phyloP scores from a whole-genome alignment of 805 yeast species.

The Wickerhamomyces subpelliculosus region DNA sequence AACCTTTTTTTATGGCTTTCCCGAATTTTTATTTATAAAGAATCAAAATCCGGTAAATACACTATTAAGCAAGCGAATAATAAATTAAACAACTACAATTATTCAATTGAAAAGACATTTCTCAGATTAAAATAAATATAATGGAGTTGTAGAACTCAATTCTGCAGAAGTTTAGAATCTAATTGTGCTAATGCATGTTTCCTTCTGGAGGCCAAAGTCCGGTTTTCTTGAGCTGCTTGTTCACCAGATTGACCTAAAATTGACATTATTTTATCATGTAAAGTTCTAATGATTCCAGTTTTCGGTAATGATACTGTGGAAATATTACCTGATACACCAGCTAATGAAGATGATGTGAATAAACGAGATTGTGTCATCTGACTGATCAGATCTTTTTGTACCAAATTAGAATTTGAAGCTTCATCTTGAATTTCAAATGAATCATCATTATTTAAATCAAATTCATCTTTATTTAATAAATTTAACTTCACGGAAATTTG shows the following conservation, averaged over 20 bases:
- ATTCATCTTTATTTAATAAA: constrained; percentile 18
- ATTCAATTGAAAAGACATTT: too few species aligned
- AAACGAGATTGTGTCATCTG: constrained; percentile 28
- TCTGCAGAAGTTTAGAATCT: background rate
- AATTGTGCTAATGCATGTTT: background rate
- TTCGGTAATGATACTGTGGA: constrained; percentile 23
- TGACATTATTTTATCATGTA: constrained; percentile 22
- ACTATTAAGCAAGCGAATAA: too few species aligned
- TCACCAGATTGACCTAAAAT: constrained; percentile 1
- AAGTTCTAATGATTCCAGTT: constrained; percentile 9
- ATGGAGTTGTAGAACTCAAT: too few species aligned
- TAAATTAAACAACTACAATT: too few species aligned
- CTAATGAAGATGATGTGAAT: constrained; percentile 33
- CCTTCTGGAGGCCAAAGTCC: constrained; percentile 10
- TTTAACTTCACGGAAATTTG: constrained; percentile 16
- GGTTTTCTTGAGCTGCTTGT: background rate
- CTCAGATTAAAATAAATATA: too few species aligned
- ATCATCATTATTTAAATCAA: constrained; percentile 15
- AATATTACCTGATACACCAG: constrained; percentile 32
- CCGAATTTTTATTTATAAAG: too few species aligned
- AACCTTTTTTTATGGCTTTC: too few species aligned
- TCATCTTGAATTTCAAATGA: constrained; percentile 21
- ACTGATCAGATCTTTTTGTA: constrained; percentile 22
- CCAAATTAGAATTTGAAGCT: constrained; percentile 1
- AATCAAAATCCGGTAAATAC: too few species aligned